phyloP scores from a whole-genome alignment of 331 rosid species.

The Spiraea crenata region DNA sequence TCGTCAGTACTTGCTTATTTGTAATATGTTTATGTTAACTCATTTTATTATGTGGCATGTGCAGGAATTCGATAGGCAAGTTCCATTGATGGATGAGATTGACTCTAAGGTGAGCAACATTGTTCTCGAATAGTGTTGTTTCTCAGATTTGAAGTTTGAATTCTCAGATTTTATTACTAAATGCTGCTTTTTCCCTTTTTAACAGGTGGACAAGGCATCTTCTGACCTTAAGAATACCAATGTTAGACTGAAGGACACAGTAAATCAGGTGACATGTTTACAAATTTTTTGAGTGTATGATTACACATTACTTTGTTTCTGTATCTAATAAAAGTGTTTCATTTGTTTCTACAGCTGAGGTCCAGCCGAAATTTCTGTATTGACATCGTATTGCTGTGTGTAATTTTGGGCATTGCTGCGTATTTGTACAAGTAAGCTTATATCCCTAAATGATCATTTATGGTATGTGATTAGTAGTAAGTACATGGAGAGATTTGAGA shows the following conservation, averaged over 20 bases:
- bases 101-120: slow-evolving; percentile 73
- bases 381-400: slow-evolving; percentile 80
- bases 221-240: slow-evolving; percentile 96
- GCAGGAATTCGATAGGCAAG: slow-evolving; percentile 96
- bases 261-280: slow-evolving; percentile 67
- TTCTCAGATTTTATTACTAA: slow-evolving; percentile 7
- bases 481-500: too few species aligned
- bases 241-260: slow-evolving; percentile 92
- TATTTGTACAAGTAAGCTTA: slow-evolving; percentile 92
- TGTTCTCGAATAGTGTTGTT: slow-evolving; percentile 9
- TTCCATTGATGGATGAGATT: slow-evolving; percentile 98
- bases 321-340: slow-evolving; percentile 33
- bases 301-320: slow-evolving; percentile 16
- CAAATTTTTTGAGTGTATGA: slow-evolving; percentile 11
- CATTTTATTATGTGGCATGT: slow-evolving; percentile 24
- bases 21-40: background rate
- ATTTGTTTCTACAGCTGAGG: slow-evolving; percentile 63
- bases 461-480: too few species aligned
- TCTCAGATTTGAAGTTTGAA: background rate
- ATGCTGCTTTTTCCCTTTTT: slow-evolving; percentile 23
- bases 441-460: background rate
- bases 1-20: background rate
- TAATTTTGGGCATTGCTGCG: slow-evolving; percentile 97
- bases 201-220: slow-evolving; percentile 88
- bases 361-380: slow-evolving; percentile 98